Conservation (phyloP, 1,284 basidiomycete species). For the Thelephora terrestris region DNA sequence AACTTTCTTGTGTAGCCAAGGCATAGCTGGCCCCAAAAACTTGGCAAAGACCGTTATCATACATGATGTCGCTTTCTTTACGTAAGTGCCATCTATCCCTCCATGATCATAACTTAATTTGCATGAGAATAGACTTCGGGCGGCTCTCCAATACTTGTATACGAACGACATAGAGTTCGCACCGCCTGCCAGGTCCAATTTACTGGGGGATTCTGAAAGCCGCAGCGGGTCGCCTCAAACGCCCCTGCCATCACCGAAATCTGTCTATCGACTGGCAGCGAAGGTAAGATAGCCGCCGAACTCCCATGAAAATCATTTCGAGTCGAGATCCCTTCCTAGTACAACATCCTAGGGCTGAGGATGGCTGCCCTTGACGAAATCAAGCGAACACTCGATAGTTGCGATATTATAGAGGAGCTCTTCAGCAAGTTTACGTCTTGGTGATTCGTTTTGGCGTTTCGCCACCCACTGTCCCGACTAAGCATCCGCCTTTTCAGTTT, state of each 20-base stretch:
- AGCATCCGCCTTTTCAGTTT: too few relatives aligned
- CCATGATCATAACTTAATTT: too few relatives aligned
- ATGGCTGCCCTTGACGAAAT: background rate
- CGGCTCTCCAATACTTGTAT: background rate
- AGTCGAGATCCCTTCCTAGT: background rate
- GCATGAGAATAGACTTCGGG: background rate
- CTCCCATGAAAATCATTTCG: background rate
- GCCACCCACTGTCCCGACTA: too few relatives aligned
- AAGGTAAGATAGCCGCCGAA: background rate
- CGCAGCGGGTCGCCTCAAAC: background rate
- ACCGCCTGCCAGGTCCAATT: too few relatives aligned
- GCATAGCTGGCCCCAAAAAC: background rate
- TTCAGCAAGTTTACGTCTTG: background rate
- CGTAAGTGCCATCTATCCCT: background rate
- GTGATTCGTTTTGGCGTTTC: background rate
- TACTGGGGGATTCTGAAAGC: background rate
- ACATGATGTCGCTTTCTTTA: background rate
- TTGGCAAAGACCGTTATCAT: background rate
- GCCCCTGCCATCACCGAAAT: background rate
- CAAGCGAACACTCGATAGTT: background rate
- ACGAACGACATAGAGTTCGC: background rate
- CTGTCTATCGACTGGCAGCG: background rate
- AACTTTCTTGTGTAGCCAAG: too few relatives aligned
- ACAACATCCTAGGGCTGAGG: background rate
- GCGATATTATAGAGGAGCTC: background rate